Percentiles rank a stretch among this genome's conserved stretches.
These are phyloP conservation scores for Botrytis galanthina DNA, from an alignment of 2,329 filamentous ascomycete genomes.

Conservation along the genomic window DNA sequence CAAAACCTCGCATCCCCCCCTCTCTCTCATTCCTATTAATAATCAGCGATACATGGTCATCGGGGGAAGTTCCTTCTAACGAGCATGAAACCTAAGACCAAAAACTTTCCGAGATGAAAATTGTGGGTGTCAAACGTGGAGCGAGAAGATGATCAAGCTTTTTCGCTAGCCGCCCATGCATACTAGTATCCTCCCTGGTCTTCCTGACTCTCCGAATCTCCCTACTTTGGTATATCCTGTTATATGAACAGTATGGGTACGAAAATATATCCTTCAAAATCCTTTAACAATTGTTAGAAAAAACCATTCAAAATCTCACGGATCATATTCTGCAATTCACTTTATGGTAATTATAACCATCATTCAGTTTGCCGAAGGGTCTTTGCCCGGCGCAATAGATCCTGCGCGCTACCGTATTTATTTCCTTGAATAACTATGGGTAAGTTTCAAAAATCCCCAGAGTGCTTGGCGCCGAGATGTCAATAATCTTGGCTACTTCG, in stretches of 20 bases:
- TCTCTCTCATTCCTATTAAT: neutral
- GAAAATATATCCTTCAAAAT: neutral
- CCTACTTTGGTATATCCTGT: neutral
- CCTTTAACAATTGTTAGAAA: neutral
- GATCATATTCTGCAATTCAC: neutral
- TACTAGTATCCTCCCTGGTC: neutral
- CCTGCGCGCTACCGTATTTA: neutral
- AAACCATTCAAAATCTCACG: neutral
- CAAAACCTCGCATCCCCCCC: neutral
- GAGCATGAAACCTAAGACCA: neutral
- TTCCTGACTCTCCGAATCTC: neutral
- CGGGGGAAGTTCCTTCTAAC: neutral
- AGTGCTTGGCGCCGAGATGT: constrained; percentile 26
- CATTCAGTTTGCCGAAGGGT: neutral
- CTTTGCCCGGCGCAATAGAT: constrained; percentile 16
- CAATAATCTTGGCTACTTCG: constrained; percentile 24
- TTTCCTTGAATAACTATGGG: neutral
- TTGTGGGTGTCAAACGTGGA: neutral
- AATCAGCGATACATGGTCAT: neutral
- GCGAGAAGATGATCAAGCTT: constrained; percentile 11
- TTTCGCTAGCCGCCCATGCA: neutral
- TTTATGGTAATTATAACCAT: neutral
- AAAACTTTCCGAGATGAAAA: neutral
- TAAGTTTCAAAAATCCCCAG: constrained; percentile 17
- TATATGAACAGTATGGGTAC: neutral